These are phyloP conservation scores for Erythrobasidium hasegawianum DNA, from an alignment of 1,284 basidiomycete species.

Conservation along the genomic window DNA sequence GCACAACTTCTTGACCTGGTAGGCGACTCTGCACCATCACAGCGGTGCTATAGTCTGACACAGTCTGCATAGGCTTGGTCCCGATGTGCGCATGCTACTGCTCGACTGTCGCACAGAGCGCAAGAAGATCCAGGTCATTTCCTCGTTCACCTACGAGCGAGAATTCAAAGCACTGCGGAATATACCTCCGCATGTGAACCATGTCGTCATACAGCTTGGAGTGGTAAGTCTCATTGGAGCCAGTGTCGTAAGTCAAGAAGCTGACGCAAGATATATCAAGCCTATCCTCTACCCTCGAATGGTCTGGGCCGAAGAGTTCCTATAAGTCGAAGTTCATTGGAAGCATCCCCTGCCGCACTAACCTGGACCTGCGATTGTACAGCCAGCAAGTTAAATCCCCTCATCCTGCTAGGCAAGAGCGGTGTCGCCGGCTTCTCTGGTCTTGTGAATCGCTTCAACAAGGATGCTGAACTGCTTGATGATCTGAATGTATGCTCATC, in stretches of 20 bases:
- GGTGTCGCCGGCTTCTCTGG: slow-evolving; percentile 62
- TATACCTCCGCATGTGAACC: slow-evolving; percentile 66
- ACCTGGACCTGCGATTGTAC: slow-evolving; percentile 46
- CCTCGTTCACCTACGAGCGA: slow-evolving; percentile 64
- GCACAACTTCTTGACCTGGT: slow-evolving; percentile 27
- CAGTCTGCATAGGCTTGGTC: slow-evolving; percentile 39
- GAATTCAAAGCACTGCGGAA: slow-evolving; percentile 57
- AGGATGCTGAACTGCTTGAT: slow-evolving; percentile 68
- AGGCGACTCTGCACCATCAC: no score
- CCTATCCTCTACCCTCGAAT: not conserved
- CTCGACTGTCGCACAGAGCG: slow-evolving; percentile 82
- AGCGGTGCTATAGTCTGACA: no score
- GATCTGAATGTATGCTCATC: slow-evolving; percentile 41
- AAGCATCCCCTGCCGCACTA: not conserved
- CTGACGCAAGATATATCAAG: no score
- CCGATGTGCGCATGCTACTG: slow-evolving; percentile 57
- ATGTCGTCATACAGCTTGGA: slow-evolving; percentile 76
- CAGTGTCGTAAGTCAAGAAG: no score
- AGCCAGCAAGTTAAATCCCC: slow-evolving; percentile 67
- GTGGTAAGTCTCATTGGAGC: no score
- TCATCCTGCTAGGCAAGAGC: slow-evolving; percentile 64
- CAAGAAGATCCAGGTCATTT: slow-evolving; percentile 72
- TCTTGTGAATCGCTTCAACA: slow-evolving; percentile 85
- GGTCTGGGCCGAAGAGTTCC: slow-evolving; percentile 46
- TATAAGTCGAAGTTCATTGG: not conserved